Base-by-base conservation (phyloP, 441 rosid genomes). In the Breynia disticha region DNA sequence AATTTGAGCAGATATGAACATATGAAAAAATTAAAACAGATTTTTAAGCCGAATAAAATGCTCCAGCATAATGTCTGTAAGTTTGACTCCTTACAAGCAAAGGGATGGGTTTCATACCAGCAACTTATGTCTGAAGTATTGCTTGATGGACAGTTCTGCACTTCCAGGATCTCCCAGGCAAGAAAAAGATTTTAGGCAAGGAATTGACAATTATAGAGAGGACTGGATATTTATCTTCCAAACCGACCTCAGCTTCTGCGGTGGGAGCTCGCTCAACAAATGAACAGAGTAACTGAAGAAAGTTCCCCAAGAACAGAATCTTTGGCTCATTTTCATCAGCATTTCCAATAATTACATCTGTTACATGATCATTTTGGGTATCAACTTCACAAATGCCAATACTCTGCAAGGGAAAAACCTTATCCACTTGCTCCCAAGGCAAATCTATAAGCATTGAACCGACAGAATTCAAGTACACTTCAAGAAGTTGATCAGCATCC, bases 201-300 rank as follows among this genome's bases (percentile, higher is more conserved):
- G 81, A 70, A 59, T 69, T 54, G 48, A 67, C 50, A 56, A 61
- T 64, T 57, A 66, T 63, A 67, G 48, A 62, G 69, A 71, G 69
- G 59, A 74, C 47, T 35, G 56, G 66, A 69, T 68, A 62, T 62
- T 70, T 58, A 56, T 79, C 69, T 16, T 42, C 42, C 53, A 67
- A 65, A 66, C 16, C 61, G 50, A 60, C 63, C 24, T 68, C 45
- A 22, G 55, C 76, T 64, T 76, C 78, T 22, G 54, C 52, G 56
- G 50, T 50, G 52, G 53, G 43, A 22, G 53, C 55, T 56, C 71
- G 78, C 61, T 79, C 89, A 65, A 79, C 78, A 68, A 80, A 56
- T 13, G 97, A 83, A 76, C 87, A 83, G 4, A 90, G 75, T 16
- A 87, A 70, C 74, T 87, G 93, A 63, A 81, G 57, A 65, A 87